Base-by-base conservation (phyloP, 2,329 filamentous ascomycete genomes). In the Paraconiothyrium sp. region DNA sequence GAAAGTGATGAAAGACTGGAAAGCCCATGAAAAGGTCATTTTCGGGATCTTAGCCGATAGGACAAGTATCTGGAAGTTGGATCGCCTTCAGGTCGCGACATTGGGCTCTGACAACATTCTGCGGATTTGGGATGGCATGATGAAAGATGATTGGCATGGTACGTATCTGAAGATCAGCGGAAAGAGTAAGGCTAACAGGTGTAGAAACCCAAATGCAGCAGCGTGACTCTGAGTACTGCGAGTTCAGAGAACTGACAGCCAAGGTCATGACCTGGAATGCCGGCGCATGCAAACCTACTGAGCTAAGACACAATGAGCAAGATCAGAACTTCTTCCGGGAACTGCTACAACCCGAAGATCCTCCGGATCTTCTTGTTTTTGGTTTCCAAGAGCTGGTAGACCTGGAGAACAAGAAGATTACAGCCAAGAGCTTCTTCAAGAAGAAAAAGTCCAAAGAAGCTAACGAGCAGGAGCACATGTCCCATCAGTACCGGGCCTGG, bases 331-430 rank as follows among this genome's bases (percentile, higher is more conserved):
- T 98, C 77, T 91, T 98, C 72, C 88, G 89, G 66, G 88, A 94
- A 60, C 85, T 97, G 16, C 83, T 99, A 30, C 87, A 90, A 66
- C 87, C 86, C n/a, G 89, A 91, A 64, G 86, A 90, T 43, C 89
- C 91, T 8, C 93, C 95, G 0, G 95, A 98, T 69, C 93, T 99
- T 54, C 81, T 98, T 2, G 88, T 98, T 0, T 99, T 99, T 82
- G 94, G 94, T 1, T 99, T 99, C 78, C 95, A 99, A 78, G 95
- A 99, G 79, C 85, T 99, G n/a, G 95, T 99, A 4, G 95, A 99
- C 74, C 84, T 99, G 8, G 95, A 99, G 77, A 92, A 99, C 80
- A 98, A 98, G 82, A 96, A 94, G 68, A 91, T 96, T 54, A 98
- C 94, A 24, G 95, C 95, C n/a, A 97, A 95, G 80, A 93, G 92